Percentiles rank a stretch among this genome's conserved stretches.
phyloP scores from a whole-genome alignment of 225 moss, liverwort and hornwort species.

The Pleurozium schreberi region DNA sequence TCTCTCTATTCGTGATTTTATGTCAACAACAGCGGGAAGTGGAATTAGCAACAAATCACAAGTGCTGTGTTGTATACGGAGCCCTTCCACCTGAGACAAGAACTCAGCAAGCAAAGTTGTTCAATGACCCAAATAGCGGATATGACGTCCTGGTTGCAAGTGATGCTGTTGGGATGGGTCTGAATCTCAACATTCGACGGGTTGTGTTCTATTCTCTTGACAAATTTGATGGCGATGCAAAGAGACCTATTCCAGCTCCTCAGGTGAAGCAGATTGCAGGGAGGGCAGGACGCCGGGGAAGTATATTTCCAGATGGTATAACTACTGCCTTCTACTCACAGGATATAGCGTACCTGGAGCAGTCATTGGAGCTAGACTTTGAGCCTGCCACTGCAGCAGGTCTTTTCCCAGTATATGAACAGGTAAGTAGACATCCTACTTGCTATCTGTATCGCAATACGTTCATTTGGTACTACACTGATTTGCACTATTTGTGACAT shows the following conservation, averaged over 20 bases:
- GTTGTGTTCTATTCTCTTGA: conserved; percentile 89
- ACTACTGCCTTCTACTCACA: conserved; percentile 89
- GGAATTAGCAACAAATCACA: conserved; percentile 73
- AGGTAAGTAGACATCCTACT: conserved; percentile 19
- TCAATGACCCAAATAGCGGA: conserved; percentile 69
- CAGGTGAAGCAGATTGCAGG: conserved; percentile 99
- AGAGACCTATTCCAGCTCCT: conserved; percentile 63
- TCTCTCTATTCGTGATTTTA: not conserved
- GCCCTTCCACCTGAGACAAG: conserved; percentile 98
- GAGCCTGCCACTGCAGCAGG: conserved; percentile 72
- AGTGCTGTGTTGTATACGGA: conserved; percentile 93
- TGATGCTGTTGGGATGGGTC: conserved; percentile 96
- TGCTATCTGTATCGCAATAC: not conserved
- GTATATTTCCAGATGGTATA: conserved; percentile 82
- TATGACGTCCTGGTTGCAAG: conserved; percentile 90
- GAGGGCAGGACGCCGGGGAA: conserved; percentile 87
- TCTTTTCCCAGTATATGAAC: conserved; percentile 94
- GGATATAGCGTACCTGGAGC: conserved; percentile 54
- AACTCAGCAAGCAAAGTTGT: conserved; percentile 96
- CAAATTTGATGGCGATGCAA: conserved; percentile 96
- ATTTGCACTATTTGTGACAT: not conserved
- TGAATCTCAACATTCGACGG: conserved; percentile 88
- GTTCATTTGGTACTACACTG: not conserved
- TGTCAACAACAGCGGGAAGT: conserved; percentile 62
- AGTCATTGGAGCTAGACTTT: conserved; percentile 60